Evolutionary conservation across 768 basidiomycete species (phyloP).

Genomic region (Macrolepiota dolichaula): DNA sequence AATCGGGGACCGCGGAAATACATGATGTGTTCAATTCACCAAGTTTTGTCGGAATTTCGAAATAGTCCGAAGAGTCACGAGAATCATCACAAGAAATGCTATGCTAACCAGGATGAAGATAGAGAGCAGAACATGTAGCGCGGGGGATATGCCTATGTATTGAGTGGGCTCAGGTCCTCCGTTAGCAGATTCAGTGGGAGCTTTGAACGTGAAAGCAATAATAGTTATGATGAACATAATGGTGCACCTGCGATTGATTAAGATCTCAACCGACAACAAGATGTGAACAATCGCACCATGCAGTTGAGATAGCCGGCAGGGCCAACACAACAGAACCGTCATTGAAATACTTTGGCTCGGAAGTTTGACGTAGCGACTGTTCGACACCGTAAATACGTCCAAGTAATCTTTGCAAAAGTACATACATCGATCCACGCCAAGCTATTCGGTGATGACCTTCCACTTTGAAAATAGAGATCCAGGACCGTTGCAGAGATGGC

Average conservation of each 20-base stretch:
- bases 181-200: neutral
- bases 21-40: neutral
- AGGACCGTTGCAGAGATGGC: conserved; percentile 7
- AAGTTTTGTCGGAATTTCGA: neutral
- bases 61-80: neutral
- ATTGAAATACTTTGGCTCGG: neutral
- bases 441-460: conserved; percentile 5
- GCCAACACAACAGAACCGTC: conserved; percentile 1
- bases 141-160: neutral
- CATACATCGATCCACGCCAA: conserved; percentile 2
- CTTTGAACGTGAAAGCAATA: neutral
- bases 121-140: neutral
- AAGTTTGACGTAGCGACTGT: neutral
- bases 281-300: conserved; percentile 1
- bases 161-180: neutral
- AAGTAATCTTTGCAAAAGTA: neutral
- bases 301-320: conserved; percentile 6
- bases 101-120: neutral
- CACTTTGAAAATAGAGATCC: conserved; percentile 6
- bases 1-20: neutral
- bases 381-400: neutral
- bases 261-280: neutral
- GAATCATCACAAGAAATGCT: neutral
- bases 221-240: conserved; percentile 4
- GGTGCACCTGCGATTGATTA: neutral